Evolutionary conservation across 306 rosid species (phyloP).

Genomic region (Lithocarpus polystachyus): DNA sequence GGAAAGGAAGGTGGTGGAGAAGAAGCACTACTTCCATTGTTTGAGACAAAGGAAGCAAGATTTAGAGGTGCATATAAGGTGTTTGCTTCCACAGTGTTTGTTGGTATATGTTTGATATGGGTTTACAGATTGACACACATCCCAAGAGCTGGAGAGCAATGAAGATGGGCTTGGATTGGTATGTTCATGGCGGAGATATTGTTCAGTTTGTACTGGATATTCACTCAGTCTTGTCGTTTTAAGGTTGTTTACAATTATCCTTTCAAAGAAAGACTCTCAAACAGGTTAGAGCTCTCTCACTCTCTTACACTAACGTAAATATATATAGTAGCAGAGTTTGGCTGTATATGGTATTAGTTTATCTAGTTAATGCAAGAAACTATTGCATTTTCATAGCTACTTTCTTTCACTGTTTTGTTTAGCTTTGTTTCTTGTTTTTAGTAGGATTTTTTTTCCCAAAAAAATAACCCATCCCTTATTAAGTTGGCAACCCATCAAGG

Average conservation of each 20-base stretch:
- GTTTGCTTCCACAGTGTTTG: slow-evolving; percentile 39
- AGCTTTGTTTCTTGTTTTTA: too few relatives aligned
- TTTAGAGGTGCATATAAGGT: slow-evolving; percentile 21
- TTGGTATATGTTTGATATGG: slow-evolving; percentile 39
- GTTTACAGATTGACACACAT: slow-evolving; percentile 33
- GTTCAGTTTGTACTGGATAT: slow-evolving; percentile 58
- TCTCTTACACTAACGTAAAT: not conserved
- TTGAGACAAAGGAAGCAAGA: slow-evolving; percentile 38
- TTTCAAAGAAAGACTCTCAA: slow-evolving; percentile 35
- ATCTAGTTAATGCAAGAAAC: too few relatives aligned
- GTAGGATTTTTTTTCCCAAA: too few relatives aligned
- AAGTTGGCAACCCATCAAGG: too few relatives aligned
- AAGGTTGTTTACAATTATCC: slow-evolving; percentile 23
- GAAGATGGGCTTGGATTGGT: slow-evolving; percentile 39
- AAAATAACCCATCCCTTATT: too few relatives aligned
- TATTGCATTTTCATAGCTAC: too few relatives aligned
- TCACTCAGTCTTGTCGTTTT: slow-evolving; percentile 61
- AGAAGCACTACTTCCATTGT: slow-evolving; percentile 7
- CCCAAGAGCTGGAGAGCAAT: not conserved
- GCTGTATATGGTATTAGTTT: too few relatives aligned
- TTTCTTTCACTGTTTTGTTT: too few relatives aligned
- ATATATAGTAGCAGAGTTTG: too few relatives aligned
- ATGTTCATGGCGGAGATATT: slow-evolving; percentile 25
- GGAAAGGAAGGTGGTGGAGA: not conserved
- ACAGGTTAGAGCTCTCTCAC: slow-evolving; percentile 12